Evolutionary conservation across 495 filamentous ascomycete species (phyloP).

Genomic region (Podospora pseudocomata): DNA sequence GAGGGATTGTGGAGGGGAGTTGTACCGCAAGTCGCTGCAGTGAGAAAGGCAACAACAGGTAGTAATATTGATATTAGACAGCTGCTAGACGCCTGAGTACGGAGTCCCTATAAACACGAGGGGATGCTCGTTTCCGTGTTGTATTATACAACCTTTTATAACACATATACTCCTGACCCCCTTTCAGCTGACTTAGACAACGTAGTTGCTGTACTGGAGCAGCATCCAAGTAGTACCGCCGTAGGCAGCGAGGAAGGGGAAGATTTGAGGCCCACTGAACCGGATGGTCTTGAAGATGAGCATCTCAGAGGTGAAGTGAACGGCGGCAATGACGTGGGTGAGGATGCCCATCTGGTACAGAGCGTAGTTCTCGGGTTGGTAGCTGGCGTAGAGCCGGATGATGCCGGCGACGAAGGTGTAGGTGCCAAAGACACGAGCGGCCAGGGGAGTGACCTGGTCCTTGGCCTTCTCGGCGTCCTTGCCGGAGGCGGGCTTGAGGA

Average conservation of each 20-base stretch:
- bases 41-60: conserved; percentile 12
- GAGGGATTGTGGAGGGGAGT: conserved; percentile 67
- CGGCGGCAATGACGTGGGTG: conserved; percentile 74
- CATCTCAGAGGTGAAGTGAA: conserved; percentile 82
- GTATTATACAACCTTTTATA: neutral
- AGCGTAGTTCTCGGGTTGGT: conserved; percentile 66
- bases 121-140: neutral
- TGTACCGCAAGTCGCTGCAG: conserved; percentile 72
- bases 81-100: neutral
- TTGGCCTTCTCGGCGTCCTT: conserved; percentile 45
- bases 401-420: conserved; percentile 78
- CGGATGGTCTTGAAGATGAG: conserved; percentile 67
- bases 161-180: neutral
- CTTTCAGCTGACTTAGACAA: conserved; percentile 30
- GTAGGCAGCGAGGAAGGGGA: conserved; percentile 70
- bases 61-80: conserved; percentile 21
- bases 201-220: conserved; percentile 64
- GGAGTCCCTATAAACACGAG: neutral
- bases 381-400: conserved; percentile 79
- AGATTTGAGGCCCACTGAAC: conserved; percentile 63
- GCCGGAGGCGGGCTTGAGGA: conserved; percentile 46
- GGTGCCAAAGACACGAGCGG: conserved; percentile 82
- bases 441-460: conserved; percentile 64
- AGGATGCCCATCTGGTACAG: conserved; percentile 75
- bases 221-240: conserved; percentile 77